A percentile compares a stretch with the other conserved stretches of the same genome.
phyloP scores from a whole-genome alignment of 169 alveolate species.

The Cryptosporidium ryanae region DNA sequence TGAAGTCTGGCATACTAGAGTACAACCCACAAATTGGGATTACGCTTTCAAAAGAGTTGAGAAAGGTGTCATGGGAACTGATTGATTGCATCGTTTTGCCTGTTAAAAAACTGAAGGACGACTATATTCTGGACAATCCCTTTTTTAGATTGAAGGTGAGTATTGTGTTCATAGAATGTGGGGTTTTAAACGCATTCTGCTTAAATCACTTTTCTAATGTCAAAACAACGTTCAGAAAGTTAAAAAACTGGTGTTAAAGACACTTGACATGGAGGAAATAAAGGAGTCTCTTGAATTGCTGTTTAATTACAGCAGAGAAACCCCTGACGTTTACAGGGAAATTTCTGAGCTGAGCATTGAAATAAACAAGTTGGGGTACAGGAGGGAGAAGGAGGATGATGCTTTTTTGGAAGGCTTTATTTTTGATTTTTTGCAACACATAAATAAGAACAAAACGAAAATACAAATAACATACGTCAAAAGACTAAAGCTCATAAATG shows the following conservation, averaged over 20 bases:
- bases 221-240: constrained; percentile 3
- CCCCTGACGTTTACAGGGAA: too few species aligned
- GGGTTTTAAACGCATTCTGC: not conserved
- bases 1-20: constrained; percentile 6
- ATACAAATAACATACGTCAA: too few species aligned
- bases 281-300: not conserved
- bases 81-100: constrained; percentile 54
- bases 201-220: not conserved
- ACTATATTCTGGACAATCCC: constrained; percentile 11
- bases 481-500: too few species aligned
- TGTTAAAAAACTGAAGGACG: not conserved
- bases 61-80: constrained; percentile 33
- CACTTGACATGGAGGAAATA: not conserved
- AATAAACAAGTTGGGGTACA: not conserved
- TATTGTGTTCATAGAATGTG: not conserved
- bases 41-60: constrained; percentile 7
- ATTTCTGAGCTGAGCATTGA: not conserved
- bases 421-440: not conserved
- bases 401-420: not conserved
- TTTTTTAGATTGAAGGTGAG: constrained; percentile 19
- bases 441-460: not conserved
- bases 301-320: not conserved
- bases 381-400: too few species aligned
- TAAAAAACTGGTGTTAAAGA: constrained; percentile 9
- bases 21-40: constrained; percentile 39